Evolutionary conservation across 495 filamentous ascomycete species (phyloP).

Genomic region (Trypethelium eluteriae): DNA sequence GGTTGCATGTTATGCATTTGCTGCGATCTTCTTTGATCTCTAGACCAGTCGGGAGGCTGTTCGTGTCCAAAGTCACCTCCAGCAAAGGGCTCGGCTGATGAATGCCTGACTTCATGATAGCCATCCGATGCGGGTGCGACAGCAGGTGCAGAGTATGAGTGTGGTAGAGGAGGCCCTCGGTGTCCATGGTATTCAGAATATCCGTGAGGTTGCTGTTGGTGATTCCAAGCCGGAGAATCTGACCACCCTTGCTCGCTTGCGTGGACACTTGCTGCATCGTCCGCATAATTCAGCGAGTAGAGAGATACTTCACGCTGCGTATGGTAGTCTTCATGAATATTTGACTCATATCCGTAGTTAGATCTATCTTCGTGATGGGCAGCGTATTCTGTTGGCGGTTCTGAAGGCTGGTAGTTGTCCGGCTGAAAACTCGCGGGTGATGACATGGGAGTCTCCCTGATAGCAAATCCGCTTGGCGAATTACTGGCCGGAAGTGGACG

Average conservation of each 20-base stretch:
- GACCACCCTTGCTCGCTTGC: not conserved
- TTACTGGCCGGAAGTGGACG: slow-evolving; percentile 18
- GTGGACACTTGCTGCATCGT: not conserved
- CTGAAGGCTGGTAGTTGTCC: slow-evolving; percentile 6
- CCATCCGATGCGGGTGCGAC: slow-evolving; percentile 12
- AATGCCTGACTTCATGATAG: not conserved
- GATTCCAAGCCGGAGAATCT: not conserved
- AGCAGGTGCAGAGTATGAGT: slow-evolving; percentile 31
- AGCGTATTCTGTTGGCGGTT: not conserved
- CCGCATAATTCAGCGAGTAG: not conserved
- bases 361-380: not conserved
- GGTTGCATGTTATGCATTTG: slow-evolving; percentile 25
- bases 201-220: not conserved
- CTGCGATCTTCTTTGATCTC: not conserved
- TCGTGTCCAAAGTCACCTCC: not conserved
- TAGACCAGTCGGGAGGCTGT: not conserved
- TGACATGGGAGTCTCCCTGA: slow-evolving; percentile 13
- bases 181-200: slow-evolving; percentile 16
- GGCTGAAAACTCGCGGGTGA: slow-evolving; percentile 8
- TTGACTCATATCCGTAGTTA: not conserved
- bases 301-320: not conserved
- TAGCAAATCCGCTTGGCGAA: slow-evolving; percentile 11
- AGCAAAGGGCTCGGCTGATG: not conserved
- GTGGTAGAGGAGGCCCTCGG: slow-evolving; percentile 22
- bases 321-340: not conserved